phyloP scores from a whole-genome alignment of 2,329 filamentous ascomycete genomes.

The Fusarium sp. region DNA sequence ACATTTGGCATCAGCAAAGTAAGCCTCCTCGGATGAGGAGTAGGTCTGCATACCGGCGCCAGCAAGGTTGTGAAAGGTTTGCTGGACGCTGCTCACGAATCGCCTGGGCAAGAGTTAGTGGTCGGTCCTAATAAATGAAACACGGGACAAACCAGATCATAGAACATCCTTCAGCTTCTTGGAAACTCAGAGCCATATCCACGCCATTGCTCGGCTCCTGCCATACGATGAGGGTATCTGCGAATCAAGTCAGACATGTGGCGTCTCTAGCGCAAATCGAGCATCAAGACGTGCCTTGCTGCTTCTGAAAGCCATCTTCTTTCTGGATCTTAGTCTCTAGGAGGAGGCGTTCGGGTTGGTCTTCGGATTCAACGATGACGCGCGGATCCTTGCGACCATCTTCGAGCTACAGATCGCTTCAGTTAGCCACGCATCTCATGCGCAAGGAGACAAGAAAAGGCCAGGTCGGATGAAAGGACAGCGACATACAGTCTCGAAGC shows the following conservation, averaged over 20 bases:
- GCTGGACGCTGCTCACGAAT: constrained; percentile 87
- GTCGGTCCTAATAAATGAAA: background rate
- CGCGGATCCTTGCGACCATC: constrained; percentile 78
- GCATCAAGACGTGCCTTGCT: constrained; percentile 73
- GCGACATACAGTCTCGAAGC: constrained; percentile 71
- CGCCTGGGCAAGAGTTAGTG: constrained; percentile 66
- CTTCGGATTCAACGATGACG: constrained; percentile 92
- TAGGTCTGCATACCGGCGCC: constrained; percentile 62
- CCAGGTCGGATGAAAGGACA: constrained; percentile 19
- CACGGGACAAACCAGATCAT: constrained; percentile 76
- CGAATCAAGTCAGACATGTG: constrained; percentile 41
- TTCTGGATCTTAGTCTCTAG: constrained; percentile 90
- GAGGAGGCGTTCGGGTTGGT: constrained; percentile 81
- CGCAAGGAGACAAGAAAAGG: constrained; percentile 21
- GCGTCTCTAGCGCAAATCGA: constrained; percentile 30
- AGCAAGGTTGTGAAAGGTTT: constrained; percentile 68
- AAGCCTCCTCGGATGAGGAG: background rate
- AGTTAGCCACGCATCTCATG: constrained; percentile 37
- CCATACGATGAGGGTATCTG: constrained; percentile 98
- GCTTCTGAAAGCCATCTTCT: constrained; percentile 97
- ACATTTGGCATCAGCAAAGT: constrained; percentile 41
- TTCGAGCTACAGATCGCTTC: constrained; percentile 55
- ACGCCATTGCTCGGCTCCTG: constrained; percentile 83
- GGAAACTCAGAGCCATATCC: constrained; percentile 98
- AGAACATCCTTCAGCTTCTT: constrained; percentile 93